A percentile compares a stretch with the other conserved stretches of the same genome.
These are phyloP conservation scores for Pseudisothecium myosuroides DNA, from an alignment of 225 moss, liverwort and hornwort genomes.

Conservation along the genomic window DNA sequence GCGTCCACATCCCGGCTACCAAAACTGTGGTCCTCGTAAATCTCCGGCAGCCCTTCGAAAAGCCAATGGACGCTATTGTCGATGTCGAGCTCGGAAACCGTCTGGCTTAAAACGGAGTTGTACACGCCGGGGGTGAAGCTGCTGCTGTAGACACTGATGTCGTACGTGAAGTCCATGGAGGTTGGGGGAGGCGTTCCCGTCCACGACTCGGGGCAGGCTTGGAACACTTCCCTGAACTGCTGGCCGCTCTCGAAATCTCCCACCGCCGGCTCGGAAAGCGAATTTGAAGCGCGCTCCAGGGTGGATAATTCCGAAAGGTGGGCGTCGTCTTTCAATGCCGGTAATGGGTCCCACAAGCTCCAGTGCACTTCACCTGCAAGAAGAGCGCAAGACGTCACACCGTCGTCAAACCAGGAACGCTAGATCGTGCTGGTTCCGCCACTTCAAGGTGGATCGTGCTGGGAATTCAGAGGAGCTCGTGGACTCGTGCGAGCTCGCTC, in stretches of 20 bases:
- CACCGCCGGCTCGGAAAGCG: background rate
- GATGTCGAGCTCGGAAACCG: constrained; percentile 24
- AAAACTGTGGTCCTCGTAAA: constrained; percentile 1
- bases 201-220: background rate
- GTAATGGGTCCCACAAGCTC: background rate
- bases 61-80: constrained; percentile 27
- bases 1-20: background rate
- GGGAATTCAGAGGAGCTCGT: background rate
- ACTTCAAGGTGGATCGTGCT: background rate
- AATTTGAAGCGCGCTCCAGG: background rate
- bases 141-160: background rate
- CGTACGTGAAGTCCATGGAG: constrained; percentile 1
- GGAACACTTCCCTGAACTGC: background rate
- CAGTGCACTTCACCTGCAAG: background rate
- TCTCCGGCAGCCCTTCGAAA: constrained; percentile 38
- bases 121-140: background rate
- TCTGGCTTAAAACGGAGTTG: background rate
- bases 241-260: background rate
- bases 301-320: background rate
- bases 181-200: background rate
- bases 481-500: background rate
- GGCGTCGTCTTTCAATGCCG: background rate
- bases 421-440: background rate
- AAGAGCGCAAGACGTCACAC: background rate
- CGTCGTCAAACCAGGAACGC: background rate